Conservation (phyloP, 176 grass and related monocot species). For the Eleusine indica region DNA sequence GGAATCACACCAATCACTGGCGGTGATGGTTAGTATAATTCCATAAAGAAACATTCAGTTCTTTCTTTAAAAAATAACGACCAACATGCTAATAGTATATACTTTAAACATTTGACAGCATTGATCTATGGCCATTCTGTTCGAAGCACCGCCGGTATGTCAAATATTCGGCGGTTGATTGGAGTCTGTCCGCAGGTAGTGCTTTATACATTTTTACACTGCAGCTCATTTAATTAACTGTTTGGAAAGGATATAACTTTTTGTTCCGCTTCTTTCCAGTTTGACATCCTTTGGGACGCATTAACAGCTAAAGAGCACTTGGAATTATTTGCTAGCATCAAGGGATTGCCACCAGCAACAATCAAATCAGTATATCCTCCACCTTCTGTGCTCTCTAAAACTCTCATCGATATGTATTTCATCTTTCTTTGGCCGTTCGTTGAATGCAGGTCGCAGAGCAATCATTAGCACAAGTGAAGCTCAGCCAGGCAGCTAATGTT, state of each 20-base stretch:
- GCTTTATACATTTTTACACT: slow-evolving; percentile 19
- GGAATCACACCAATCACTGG: slow-evolving; percentile 93
- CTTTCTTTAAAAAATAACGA: neutral
- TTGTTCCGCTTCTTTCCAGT: slow-evolving; percentile 53
- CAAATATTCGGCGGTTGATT: slow-evolving; percentile 91
- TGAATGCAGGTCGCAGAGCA: slow-evolving; percentile 69
- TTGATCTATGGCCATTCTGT: slow-evolving; percentile 89
- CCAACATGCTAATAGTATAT: slow-evolving; percentile 28
- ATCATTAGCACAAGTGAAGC: slow-evolving; percentile 90
- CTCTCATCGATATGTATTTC: slow-evolving; percentile 12
- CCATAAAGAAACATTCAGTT: neutral
- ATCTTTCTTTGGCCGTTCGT: slow-evolving; percentile 29
- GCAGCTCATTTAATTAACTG: slow-evolving; percentile 5
- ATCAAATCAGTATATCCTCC: slow-evolving; percentile 70
- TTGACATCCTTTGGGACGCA: slow-evolving; percentile 97
- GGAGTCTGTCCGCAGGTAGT: slow-evolving; percentile 94
- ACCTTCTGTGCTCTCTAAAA: slow-evolving; percentile 23
- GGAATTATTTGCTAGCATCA: slow-evolving; percentile 92
- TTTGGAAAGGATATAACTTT: slow-evolving; percentile 16
- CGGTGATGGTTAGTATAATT: slow-evolving; percentile 72
- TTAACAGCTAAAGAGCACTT: slow-evolving; percentile 87
- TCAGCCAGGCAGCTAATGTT: slow-evolving; percentile 72
- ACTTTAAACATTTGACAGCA: slow-evolving; percentile 53
- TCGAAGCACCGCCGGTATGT: slow-evolving; percentile 75
- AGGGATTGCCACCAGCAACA: slow-evolving; percentile 73